Percentiles rank a stretch among this genome's conserved stretches.
Conservation (phyloP, 306 rosid genomes). For the Prunus armeniaca region DNA sequence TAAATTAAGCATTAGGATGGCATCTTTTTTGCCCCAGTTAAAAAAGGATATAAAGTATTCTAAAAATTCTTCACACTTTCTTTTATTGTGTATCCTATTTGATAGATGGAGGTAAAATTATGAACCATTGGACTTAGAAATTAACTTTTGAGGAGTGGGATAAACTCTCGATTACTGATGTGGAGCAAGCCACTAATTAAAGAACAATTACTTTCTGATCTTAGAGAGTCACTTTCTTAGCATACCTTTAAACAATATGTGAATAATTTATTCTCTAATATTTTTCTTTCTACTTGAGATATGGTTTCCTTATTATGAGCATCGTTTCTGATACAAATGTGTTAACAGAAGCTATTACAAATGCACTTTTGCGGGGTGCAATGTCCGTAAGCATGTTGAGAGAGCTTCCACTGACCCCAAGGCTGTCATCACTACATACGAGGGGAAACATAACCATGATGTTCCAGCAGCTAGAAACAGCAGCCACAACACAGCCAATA, state of each 20-base stretch:
- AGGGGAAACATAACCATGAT: constrained; percentile 89
- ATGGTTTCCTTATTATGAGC: not conserved
- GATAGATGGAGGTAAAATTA: not conserved
- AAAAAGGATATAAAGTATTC: not conserved
- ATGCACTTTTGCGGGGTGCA: constrained; percentile 87
- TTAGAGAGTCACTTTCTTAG: not conserved
- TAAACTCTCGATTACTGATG: not conserved
- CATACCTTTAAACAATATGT: not conserved
- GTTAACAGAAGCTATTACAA: constrained; percentile 90
- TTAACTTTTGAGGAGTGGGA: not conserved
- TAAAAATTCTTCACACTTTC: not conserved
- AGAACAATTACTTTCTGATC: not conserved
- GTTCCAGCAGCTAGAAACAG: constrained; percentile 92
- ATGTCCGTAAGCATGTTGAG: constrained; percentile 94
- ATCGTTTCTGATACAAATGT: constrained; percentile 11
- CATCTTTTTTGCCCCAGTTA: constrained; percentile 7
- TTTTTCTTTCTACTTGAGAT: not conserved
- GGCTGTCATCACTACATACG: constrained; percentile 88
- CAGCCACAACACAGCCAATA: constrained; percentile 70
- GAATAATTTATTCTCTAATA: not conserved
- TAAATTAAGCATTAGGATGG: not conserved
- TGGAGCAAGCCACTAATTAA: not conserved
- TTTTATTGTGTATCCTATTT: constrained; percentile 1
- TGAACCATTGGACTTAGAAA: not conserved
- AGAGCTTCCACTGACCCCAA: constrained; percentile 88